Base-by-base conservation (phyloP, 192 early-diverging fungal genomes). In the Oehlia diaphana region DNA sequence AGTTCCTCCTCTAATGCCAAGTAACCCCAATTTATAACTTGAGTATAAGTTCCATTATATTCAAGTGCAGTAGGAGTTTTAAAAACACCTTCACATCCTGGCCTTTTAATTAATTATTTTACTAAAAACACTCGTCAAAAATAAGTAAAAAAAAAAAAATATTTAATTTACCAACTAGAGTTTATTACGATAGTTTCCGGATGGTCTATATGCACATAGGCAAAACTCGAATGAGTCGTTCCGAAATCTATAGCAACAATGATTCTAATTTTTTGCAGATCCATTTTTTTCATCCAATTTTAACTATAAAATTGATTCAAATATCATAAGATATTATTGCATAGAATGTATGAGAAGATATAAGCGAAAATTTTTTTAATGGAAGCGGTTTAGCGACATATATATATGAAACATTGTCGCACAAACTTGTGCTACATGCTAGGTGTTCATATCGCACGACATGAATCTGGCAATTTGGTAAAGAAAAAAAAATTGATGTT, bases 11-110 rank as follows among this genome's bases (percentile, higher is more conserved):
- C 53, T 9, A 78, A 23, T 3, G 77, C 77, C 37, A 8, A 10
- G 58, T 33, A 5, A 37, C 77, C 26, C 77, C 77, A 78, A 53
- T 9, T 13, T 19, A 16, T n/a, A 4, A 78, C 77, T 21, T 78
- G 3, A 10, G 12, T 66, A n/a, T 42, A 76, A 5, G 21, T 58
- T 28, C 50, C 26, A 39, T 78, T 13, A 69, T 78, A 78, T 23
- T 23, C 33, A 31, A 78, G 44, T 35, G 12, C 77, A 23, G 77
- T 78, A 68, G 64, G 77, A 53, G 28, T 50, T 42, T 78, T 78
- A 8, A 68, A 69, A 16, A 13, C 35, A 31, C 49, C 28, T 50
- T 69, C 28, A 3, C 49, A 2, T 9, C 28, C 66, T 26, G 65
- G 77, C 77, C 77, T 78, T 58, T 35, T 63, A 7, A n/a, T 37